Base-by-base conservation (phyloP, 2,329 filamentous ascomycete genomes). In the Alternaria sp. region DNA sequence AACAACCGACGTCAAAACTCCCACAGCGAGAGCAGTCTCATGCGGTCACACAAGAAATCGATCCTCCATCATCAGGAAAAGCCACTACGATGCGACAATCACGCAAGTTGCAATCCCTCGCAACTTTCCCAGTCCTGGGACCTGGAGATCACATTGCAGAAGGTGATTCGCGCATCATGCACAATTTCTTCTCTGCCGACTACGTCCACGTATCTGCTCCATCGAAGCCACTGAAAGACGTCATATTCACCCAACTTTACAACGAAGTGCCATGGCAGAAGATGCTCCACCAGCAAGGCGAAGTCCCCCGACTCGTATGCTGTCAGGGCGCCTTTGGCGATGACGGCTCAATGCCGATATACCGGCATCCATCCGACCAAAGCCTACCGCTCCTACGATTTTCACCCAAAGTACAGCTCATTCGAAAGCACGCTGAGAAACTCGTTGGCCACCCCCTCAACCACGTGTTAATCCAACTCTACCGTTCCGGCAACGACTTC, bases 331-430 rank as follows among this genome's bases (percentile, higher is more conserved):
- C 86, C 16, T 82, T 93, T 30, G 84, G 83, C 39, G 74, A 82
- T 0, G 89, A 94, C 70, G 92, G 91, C 18, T 89, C 84, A 65
- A 89, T 91, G 76, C 95, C 95, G 22, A 85, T 98, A n/a, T 99
- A 99, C 78, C 91, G 95, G 14, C 95, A 98, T 78, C 95, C 95
- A 44, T 88, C 93, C 4, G 95, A 99, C 73, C 91, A 96, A 75
- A 92, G 91, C 1, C 90, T 94, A 0, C 89, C 91, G 0, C 79
- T 97, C 14, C 81, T 90, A 1, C 84, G 88, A 2, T 98, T 97
- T 78, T 91, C 92, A 0, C 83, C 88, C 0, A 88, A 88, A 0
- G 91, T 98, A 1, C 80, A 88, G 18, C 80, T 83, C 36, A 89
- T 98, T 59, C 89, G 89, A 60, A 76, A 80, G 14, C 85, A 86